Evolutionary conservation across 805 yeast species (phyloP), one percentile per base, ranked within the genome.

Genomic region (Candida tammaniensis): DNA sequence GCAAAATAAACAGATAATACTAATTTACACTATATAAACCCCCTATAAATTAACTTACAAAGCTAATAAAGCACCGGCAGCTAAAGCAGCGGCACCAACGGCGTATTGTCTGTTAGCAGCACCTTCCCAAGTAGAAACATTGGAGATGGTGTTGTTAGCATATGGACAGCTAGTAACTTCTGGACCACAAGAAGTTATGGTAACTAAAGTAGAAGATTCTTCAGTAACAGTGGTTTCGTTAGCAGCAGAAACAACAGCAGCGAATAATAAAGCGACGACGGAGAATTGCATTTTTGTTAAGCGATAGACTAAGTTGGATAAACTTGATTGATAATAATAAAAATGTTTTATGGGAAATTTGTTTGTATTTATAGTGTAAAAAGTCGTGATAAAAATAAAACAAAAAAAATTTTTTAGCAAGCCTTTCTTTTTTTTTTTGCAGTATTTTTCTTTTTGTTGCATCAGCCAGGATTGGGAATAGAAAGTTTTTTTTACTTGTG

Each of bases 11-110:
- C 5, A 7, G 7, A 13, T 15, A 15, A 24, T 31, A 21, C 36
- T 36, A 36, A 28, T 36, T 15, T 36, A 36, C 40, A 36, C 35
- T 36, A 30, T 35, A 25, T 19, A 29, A 22, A 30, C 34, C 34
- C 15, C 34, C 36, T 17, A 27, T 33, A 33, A 33, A 34, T 22
- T 26, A 36, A 43, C 50, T 55, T 82, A 82, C 34, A 80, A 70
- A 35, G 88, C 84, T 27, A 82, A 75, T 55, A 66, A 64, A 59
- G 71, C 72, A 64, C 71, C 71, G 34, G 65, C 66, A 55, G 70
- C 71, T 55, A 66, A 58, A 48, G 67, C 71, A 57, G 64, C 71
- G 51, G 61, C 69, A 63, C 70, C 72, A 39, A 60, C 70, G 42
- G 67, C 69, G 47, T 38, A 51, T 51, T 48, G 53, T 42, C 39